A percentile compares a stretch with the other conserved stretches of the same genome.
Evolutionary conservation across 129 eudicot species (phyloP).

Genomic region (Chrysanthemum lavandulifolium): DNA sequence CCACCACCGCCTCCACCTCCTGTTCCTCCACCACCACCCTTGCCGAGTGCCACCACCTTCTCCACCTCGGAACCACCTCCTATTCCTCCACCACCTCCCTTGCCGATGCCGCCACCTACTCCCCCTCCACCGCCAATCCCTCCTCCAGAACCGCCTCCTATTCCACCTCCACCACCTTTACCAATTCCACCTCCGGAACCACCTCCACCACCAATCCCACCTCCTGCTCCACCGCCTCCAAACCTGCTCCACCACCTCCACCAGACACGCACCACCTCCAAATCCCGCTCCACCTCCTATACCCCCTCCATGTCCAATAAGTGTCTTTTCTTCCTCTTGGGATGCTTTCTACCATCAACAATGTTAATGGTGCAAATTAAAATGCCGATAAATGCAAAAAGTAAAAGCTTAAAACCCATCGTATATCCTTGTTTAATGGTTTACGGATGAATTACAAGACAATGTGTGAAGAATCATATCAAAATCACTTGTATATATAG

Average conservation of each 20-base stretch:
- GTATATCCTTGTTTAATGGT: slow-evolving; percentile 10
- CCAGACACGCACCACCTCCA: slow-evolving; percentile 24
- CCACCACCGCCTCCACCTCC: background rate
- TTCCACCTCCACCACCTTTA: background rate
- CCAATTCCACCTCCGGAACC: background rate
- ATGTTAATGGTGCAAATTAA: slow-evolving; percentile 17
- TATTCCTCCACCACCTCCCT: slow-evolving; percentile 6
- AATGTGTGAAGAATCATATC: slow-evolving; percentile 25
- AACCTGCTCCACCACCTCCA: background rate
- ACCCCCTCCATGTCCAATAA: slow-evolving; percentile 19
- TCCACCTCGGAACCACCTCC: slow-evolving; percentile 10
- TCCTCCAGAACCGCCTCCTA: background rate
- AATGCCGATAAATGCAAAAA: slow-evolving; percentile 21
- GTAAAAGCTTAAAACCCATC: slow-evolving; percentile 26
- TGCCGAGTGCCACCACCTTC: background rate
- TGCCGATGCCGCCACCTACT: background rate
- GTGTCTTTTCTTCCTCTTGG: slow-evolving; percentile 13
- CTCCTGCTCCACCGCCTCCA: background rate
- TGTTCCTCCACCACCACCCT: background rate
- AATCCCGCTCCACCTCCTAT: slow-evolving; percentile 22
- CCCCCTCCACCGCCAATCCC: too few relatives aligned
- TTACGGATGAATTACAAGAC: slow-evolving; percentile 18
- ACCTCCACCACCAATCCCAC: background rate
- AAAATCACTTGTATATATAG: slow-evolving; percentile 26
- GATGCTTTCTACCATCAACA: slow-evolving; percentile 24